phyloP scores from a whole-genome alignment of 1,284 basidiomycete species.

The Fomitopsis schrenkii region DNA sequence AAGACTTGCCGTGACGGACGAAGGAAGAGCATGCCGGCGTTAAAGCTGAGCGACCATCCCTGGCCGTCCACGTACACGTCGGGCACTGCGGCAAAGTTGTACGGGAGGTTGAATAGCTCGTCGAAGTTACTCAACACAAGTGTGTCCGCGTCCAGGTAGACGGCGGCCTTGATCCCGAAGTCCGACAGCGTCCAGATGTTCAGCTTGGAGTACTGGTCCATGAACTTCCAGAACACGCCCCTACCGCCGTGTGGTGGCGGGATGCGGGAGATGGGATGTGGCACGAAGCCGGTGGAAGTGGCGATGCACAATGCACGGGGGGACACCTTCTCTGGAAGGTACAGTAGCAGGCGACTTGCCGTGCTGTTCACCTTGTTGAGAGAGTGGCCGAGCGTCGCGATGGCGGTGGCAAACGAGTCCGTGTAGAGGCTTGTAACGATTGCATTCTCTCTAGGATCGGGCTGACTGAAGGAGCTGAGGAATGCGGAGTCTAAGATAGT shows the following conservation, averaged over 20 bases:
- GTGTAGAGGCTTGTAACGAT: conserved; percentile 40
- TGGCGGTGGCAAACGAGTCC: conserved; percentile 36
- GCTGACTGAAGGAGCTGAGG: conserved; percentile 1
- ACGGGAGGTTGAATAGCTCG: conserved; percentile 40
- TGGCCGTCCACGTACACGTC: conserved; percentile 33
- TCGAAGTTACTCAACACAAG: conserved; percentile 40
- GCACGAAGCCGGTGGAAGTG: conserved; percentile 36
- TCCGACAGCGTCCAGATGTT: conserved; percentile 39
- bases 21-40: conserved; percentile 38
- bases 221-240: conserved; percentile 32
- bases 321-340: conserved; percentile 37
- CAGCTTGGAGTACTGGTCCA: conserved; percentile 42
- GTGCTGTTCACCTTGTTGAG: conserved; percentile 31
- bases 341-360: conserved; percentile 32
- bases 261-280: conserved; percentile 32
- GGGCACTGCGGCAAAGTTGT: conserved; percentile 39
- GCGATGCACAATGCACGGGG: conserved; percentile 35
- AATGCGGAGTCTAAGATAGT: conserved; percentile 5
- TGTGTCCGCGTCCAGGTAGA: conserved; percentile 44
- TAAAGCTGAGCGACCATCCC: conserved; percentile 37
- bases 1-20: conserved; percentile 30
- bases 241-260: conserved; percentile 32
- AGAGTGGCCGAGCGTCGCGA: conserved; percentile 41
- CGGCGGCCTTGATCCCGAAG: conserved; percentile 26
- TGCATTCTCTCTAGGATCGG: conserved; percentile 25